phyloP scores from a whole-genome alignment of 345 rosid species.

The Barbarea vulgaris region DNA sequence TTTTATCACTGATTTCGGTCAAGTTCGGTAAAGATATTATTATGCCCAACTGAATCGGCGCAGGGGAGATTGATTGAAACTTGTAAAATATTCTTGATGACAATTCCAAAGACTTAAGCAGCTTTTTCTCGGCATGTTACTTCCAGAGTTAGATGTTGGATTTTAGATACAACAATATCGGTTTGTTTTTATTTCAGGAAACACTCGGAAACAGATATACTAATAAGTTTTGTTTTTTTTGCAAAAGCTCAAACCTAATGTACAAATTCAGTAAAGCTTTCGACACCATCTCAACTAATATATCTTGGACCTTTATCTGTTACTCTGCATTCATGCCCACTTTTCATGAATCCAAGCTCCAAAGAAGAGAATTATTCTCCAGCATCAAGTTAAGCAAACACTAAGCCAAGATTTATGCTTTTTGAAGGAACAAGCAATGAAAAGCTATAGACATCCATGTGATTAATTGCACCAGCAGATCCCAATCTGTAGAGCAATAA shows the following conservation, averaged over 20 bases:
- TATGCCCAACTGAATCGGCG: neutral
- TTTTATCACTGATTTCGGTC: neutral
- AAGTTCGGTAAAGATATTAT: neutral
- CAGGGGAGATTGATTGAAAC: neutral
- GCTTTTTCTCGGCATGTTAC: neutral
- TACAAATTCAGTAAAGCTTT: conserved; percentile 36
- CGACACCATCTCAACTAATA: conserved; percentile 38
- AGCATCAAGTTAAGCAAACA: conserved; percentile 28
- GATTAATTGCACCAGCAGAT: conserved; percentile 14
- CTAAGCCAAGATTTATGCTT: conserved; percentile 31
- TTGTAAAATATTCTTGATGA: neutral
- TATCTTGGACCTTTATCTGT: conserved; percentile 13
- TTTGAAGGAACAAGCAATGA: conserved; percentile 29
- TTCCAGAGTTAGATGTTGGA: neutral
- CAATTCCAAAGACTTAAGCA: conserved; percentile 29
- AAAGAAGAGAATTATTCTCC: conserved; percentile 27
- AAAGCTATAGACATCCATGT: conserved; percentile 36
- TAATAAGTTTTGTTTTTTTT: neutral
- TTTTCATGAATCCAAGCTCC: conserved; percentile 28
- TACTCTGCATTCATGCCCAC: conserved; percentile 3
- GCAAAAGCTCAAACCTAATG: conserved; percentile 33
- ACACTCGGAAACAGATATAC: conserved; percentile 22
- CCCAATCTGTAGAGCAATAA: conserved; percentile 34
- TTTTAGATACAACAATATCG: conserved; percentile 26
- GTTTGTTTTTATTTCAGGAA: conserved; percentile 18